Conservation (phyloP, 495 filamentous ascomycete genomes). For the Aspergillus sclerotiicarbonarius region DNA sequence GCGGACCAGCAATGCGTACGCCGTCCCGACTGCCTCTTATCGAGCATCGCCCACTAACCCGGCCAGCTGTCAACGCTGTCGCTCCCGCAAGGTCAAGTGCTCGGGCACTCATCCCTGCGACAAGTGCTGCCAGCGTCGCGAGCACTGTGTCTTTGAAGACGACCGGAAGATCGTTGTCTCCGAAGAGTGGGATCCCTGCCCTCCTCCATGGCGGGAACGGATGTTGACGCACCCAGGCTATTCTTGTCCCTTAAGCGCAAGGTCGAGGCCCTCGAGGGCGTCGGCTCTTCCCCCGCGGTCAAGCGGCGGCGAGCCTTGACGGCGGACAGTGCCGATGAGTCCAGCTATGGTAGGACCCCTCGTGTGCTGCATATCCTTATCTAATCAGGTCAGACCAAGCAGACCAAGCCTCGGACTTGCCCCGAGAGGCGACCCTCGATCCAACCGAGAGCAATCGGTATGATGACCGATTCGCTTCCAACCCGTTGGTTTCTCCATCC, state of each 20-base stretch:
- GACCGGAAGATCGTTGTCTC: constrained; percentile 34
- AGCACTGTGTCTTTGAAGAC: constrained; percentile 30
- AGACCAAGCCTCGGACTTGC: neutral
- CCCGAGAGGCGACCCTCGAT: constrained; percentile 10
- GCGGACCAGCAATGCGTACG: constrained; percentile 23
- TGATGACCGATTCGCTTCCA: constrained; percentile 24
- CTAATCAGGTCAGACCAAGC: neutral
- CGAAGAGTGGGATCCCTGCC: constrained; percentile 19
- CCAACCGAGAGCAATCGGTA: constrained; percentile 6
- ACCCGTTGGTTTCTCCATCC: constrained; percentile 19
- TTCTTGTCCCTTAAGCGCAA: constrained; percentile 23
- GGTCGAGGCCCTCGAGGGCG: constrained; percentile 17
- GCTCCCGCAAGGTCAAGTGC: constrained; percentile 35
- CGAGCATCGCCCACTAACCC: constrained; percentile 1
- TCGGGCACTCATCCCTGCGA: constrained; percentile 31
- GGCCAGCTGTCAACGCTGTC: constrained; percentile 29
- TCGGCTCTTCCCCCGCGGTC: neutral
- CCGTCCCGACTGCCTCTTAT: neutral
- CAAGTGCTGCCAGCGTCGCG: constrained; percentile 28
- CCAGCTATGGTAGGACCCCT: constrained; percentile 4
- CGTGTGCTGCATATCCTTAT: neutral
- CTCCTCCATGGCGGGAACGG: neutral
- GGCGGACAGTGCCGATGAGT: neutral
- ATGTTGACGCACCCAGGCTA: constrained; percentile 6
- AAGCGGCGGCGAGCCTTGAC: constrained; percentile 11